These are phyloP conservation scores for Hypoxylon perforatum DNA, from an alignment of 495 filamentous ascomycete genomes.

Conservation along the genomic window DNA sequence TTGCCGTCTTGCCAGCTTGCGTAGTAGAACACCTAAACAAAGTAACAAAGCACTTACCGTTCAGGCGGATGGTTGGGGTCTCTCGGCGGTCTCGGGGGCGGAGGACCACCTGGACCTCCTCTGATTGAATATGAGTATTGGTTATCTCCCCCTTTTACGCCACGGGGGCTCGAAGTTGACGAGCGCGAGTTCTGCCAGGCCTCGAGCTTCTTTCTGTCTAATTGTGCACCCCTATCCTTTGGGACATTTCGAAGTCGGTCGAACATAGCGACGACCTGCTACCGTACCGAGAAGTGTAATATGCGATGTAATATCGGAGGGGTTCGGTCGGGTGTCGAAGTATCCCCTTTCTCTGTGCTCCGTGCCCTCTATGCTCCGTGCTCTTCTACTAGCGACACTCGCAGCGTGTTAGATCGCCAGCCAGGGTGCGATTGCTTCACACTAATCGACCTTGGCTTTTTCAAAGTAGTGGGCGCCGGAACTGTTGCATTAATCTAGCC, in stretches of 20 bases:
- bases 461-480: constrained; percentile 10
- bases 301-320: constrained; percentile 11
- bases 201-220: constrained; percentile 46
- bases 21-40: too few relatives aligned
- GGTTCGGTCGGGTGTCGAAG: constrained; percentile 3
- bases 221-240: constrained; percentile 33
- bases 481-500: constrained; percentile 16
- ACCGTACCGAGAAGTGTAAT: not conserved
- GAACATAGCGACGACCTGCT: constrained; percentile 39
- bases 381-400: constrained; percentile 24
- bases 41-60: constrained; percentile 26
- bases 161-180: constrained; percentile 21
- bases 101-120: constrained; percentile 31
- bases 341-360: not conserved
- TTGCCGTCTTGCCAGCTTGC: not conserved
- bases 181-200: constrained; percentile 46
- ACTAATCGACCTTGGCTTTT: constrained; percentile 32
- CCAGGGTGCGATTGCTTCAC: constrained; percentile 32
- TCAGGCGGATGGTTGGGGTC: constrained; percentile 26
- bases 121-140: constrained; percentile 44
- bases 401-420: constrained; percentile 36
- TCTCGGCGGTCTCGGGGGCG: constrained; percentile 32
- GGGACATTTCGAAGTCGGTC: constrained; percentile 43
- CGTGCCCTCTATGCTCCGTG: too few relatives aligned
- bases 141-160: constrained; percentile 42